Conservation (phyloP, 2,329 filamentous ascomycete species). For the Diaporthe sp. region DNA sequence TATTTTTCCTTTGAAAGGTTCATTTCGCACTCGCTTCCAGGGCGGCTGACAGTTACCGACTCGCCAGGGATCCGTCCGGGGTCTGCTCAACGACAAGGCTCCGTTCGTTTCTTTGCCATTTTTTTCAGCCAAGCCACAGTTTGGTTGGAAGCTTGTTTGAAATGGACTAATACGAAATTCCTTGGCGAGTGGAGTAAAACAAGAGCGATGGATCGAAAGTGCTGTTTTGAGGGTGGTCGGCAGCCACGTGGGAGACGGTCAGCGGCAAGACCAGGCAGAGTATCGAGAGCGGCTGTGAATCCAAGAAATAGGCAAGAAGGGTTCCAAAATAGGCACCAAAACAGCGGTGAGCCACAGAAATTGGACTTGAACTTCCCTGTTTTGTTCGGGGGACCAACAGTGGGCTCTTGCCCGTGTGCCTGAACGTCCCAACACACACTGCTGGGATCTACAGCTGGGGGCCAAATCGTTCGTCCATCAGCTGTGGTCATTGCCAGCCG, state of each 20-base stretch:
- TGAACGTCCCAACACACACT: background rate
- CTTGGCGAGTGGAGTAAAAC: background rate
- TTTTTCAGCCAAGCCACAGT: background rate
- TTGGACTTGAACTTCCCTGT: background rate
- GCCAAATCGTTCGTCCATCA: background rate
- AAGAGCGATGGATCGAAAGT: background rate
- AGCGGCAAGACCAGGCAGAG: background rate
- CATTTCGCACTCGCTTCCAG: background rate
- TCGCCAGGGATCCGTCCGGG: background rate
- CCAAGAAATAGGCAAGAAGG: background rate
- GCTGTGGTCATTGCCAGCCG: background rate
- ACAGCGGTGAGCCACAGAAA: background rate
- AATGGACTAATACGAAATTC: background rate
- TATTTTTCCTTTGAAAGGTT: too few species aligned
- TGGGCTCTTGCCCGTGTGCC: background rate
- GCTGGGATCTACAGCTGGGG: background rate
- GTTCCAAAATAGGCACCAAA: background rate
- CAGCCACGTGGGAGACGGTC: background rate
- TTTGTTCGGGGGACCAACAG: background rate
- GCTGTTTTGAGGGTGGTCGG: background rate
- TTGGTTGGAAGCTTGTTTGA: background rate
- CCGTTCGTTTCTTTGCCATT: background rate
- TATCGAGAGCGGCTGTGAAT: background rate
- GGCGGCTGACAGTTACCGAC: background rate
- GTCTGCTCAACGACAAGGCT: background rate